Evolutionary conservation across 176 grass and related monocot genomes (phyloP).

Genomic region (Paspalum notatum): DNA sequence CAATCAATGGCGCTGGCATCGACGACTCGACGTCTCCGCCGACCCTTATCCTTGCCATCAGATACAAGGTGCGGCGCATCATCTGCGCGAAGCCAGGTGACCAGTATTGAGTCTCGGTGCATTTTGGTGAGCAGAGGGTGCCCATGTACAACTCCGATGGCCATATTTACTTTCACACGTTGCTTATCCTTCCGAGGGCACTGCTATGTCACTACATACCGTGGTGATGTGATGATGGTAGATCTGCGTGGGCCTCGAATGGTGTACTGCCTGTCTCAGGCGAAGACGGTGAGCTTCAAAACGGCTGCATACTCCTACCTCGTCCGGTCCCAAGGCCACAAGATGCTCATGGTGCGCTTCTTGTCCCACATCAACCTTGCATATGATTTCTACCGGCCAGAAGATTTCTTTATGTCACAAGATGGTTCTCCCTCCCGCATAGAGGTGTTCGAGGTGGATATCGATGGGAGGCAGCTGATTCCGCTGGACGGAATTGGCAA

Average conservation of each 20-base stretch:
- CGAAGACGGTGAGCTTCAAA: background rate
- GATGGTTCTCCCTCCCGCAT: background rate
- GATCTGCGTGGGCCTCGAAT: background rate
- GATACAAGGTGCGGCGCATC: background rate
- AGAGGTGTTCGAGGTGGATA: slow-evolving; percentile 22
- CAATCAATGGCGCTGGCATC: background rate
- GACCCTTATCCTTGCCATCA: background rate
- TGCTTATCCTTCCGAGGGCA: slow-evolving; percentile 9
- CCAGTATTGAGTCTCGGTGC: background rate
- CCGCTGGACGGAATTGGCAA: background rate
- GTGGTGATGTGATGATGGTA: background rate
- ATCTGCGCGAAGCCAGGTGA: background rate
- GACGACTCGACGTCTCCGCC: background rate
- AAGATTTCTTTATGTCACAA: background rate
- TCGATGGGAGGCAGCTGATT: background rate
- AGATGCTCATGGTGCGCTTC: background rate
- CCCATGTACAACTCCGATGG: background rate
- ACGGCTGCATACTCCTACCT: background rate
- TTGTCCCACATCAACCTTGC: background rate
- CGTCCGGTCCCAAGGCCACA: background rate
- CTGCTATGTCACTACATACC: background rate
- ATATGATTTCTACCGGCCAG: background rate
- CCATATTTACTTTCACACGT: background rate
- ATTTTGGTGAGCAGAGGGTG: background rate
- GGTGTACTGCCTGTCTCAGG: background rate